Evolutionary conservation across 1,139 yeast genomes (phyloP).

Genomic region (Geotrichum klebahnii): DNA sequence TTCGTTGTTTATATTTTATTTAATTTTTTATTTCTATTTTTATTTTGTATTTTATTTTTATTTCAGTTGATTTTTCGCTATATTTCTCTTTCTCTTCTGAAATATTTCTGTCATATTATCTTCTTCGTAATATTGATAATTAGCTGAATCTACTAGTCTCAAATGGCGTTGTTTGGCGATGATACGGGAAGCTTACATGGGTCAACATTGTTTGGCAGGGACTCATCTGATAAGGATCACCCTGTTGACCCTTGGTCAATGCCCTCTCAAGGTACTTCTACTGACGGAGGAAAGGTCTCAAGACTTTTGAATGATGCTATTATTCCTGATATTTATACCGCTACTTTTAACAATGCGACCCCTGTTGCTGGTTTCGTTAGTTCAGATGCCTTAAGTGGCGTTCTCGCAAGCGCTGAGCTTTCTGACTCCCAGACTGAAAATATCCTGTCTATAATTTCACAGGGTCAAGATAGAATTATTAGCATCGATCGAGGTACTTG

Average conservation of each 20-base stretch:
- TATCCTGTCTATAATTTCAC: constrained; percentile 28
- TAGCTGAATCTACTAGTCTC: too few species aligned
- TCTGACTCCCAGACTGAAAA: constrained; percentile 32
- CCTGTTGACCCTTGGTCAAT: constrained; percentile 35
- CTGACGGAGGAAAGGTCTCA: constrained; percentile 24
- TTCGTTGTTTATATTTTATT: neutral
- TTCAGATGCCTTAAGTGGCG: constrained; percentile 21
- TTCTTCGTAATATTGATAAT: too few species aligned
- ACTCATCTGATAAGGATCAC: constrained; percentile 7
- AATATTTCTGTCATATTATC: too few species aligned
- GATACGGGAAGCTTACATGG: constrained; percentile 22
- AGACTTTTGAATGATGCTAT: constrained; percentile 20
- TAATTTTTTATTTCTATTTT: neutral
- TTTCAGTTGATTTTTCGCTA: too few species aligned
- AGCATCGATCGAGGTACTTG: constrained; percentile 29
- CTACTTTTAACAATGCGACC: constrained; percentile 23
- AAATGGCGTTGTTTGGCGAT: constrained; percentile 33
- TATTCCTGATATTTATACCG: constrained; percentile 24
- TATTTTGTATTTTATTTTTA: too few species aligned
- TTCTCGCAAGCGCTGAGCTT: constrained; percentile 25
- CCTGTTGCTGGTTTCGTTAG: constrained; percentile 21
- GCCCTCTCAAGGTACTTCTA: constrained; percentile 24
- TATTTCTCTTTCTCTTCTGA: too few species aligned
- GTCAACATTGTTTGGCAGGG: constrained; percentile 10
- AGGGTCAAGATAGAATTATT: constrained; percentile 18